These are phyloP conservation scores for Knufia petricola DNA, from an alignment of 2,329 filamentous ascomycete genomes.

Conservation along the genomic window DNA sequence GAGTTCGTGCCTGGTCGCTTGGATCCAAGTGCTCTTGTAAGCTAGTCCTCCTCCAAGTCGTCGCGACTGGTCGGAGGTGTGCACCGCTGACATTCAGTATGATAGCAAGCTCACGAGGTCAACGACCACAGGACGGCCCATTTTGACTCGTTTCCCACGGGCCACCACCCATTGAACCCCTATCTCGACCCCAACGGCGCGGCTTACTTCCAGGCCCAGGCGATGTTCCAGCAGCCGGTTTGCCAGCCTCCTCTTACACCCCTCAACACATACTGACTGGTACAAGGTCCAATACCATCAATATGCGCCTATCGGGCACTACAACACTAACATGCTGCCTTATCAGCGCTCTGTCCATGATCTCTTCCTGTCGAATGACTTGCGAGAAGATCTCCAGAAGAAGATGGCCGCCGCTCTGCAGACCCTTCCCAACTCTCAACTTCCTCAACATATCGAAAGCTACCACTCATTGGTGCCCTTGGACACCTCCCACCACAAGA, in stretches of 20 bases:
- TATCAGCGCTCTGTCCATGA: conserved; percentile 85
- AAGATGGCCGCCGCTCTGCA: conserved; percentile 79
- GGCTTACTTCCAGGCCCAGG: conserved; percentile 55
- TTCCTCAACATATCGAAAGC: conserved; percentile 68
- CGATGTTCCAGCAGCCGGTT: conserved; percentile 56
- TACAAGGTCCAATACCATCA: conserved; percentile 77
- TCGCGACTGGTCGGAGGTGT: not conserved
- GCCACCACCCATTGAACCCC: conserved; percentile 49
- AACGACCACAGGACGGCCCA: conserved; percentile 5
- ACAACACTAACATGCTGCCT: conserved; percentile 67
- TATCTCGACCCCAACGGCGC: conserved; percentile 61
- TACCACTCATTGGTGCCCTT: conserved; percentile 89
- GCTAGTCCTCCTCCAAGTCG: conserved; percentile 21
- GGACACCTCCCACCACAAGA: conserved; percentile 71
- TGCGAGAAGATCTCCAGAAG: conserved; percentile 80
- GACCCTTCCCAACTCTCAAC: conserved; percentile 66
- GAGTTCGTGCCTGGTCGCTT: conserved; percentile 48
- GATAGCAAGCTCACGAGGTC: not conserved
- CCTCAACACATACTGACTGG: conserved; percentile 3
- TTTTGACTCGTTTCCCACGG: conserved; percentile 23
- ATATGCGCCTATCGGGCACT: conserved; percentile 78
- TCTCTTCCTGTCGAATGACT: conserved; percentile 79
- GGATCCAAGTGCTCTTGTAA: conserved; percentile 41
- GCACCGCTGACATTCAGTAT: not conserved
- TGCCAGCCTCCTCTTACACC: conserved; percentile 20